Evolutionary conservation across 441 rosid species (phyloP).

Genomic region (Biscutella laevigata): DNA sequence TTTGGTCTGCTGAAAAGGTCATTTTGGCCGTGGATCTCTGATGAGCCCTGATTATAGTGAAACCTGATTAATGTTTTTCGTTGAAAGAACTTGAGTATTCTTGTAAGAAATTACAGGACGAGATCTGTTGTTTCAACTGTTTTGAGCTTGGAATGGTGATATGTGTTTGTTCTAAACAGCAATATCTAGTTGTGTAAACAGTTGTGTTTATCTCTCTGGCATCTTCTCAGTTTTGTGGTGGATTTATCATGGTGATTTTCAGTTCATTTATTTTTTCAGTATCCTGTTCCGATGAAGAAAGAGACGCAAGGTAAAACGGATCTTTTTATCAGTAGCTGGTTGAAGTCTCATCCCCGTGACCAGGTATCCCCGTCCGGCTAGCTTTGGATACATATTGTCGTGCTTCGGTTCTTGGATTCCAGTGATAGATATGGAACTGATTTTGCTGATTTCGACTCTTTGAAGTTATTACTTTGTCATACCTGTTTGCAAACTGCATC

Average conservation of each 20-base stretch:
- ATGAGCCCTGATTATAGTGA: no score
- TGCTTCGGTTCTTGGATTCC: conserved; percentile 2
- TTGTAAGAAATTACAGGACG: not conserved
- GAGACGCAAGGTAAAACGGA: conserved; percentile 83
- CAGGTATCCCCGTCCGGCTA: conserved; percentile 39
- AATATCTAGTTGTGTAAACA: not conserved
- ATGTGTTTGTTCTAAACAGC: not conserved
- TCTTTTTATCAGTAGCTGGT: conserved; percentile 68
- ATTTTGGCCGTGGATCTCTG: no score
- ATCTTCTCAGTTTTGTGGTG: not conserved
- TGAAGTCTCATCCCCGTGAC: conserved; percentile 67
- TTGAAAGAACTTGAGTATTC: not conserved
- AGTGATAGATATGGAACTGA: not conserved
- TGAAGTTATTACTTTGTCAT: not conserved
- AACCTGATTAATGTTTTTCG: not conserved
- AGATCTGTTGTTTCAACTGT: no score
- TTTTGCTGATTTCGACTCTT: not conserved
- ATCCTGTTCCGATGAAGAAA: conserved; percentile 67
- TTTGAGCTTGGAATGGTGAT: not conserved
- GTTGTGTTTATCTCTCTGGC: not conserved
- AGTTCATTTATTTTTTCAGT: conserved; percentile 28
- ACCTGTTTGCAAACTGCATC: not conserved
- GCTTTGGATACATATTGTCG: not conserved
- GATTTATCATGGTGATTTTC: not conserved
- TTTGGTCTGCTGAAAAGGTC: not conserved